Base-by-base conservation (phyloP, 2,329 filamentous ascomycete genomes). In the Zymoseptoria tritici region DNA sequence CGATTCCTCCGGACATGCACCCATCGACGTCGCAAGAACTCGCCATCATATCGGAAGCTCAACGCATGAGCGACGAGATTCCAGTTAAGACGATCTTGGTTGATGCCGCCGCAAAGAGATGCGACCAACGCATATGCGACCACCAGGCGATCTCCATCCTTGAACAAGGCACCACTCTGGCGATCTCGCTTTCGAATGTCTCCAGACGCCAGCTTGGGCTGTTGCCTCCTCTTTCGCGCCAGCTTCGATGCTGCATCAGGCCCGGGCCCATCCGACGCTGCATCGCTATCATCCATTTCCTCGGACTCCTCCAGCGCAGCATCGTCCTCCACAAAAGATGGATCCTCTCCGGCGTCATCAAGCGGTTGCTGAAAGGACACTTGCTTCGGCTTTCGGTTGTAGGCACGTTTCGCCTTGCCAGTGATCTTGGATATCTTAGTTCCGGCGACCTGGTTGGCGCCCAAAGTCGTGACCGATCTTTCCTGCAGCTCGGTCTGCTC, bases 11-110 rank as follows among this genome's bases (percentile, higher is more conserved):
- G 71, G 62, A 59, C 61, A 54, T 60, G 71, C 6, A 59, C 59
- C 76, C 76, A 78, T 13, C 74, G 69, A 22, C 72, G 71, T 55
- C 74, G 74, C 21, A 75, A 68, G 54, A 76, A 76, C 22, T 71
- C 66, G 29, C 64, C 68, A 57, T 75, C 72, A 31, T 71, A 70
- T 13, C 65, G 68, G 65, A 74, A 77, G 31, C 74, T 69, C 49
- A 74, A 72, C 19, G 70, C 68, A 52, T 79, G 72, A 51, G 70
- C 70, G 49, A 80, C 74, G 46, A 73, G 54, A 19, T 68, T 67
- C 77, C 78, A 80, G 46, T 77, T 75, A 1, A 61, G 56, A 6
- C 73, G 68, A 20, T 61, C 59, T 22, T 72, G 71, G 16, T 72
- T 69, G 19, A 75, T 63, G 24, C 74, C 75, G 21, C 74, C 74